Evolutionary conservation across 2,329 filamentous ascomycete species (phyloP).

Genomic region (Diaporthe citri): DNA sequence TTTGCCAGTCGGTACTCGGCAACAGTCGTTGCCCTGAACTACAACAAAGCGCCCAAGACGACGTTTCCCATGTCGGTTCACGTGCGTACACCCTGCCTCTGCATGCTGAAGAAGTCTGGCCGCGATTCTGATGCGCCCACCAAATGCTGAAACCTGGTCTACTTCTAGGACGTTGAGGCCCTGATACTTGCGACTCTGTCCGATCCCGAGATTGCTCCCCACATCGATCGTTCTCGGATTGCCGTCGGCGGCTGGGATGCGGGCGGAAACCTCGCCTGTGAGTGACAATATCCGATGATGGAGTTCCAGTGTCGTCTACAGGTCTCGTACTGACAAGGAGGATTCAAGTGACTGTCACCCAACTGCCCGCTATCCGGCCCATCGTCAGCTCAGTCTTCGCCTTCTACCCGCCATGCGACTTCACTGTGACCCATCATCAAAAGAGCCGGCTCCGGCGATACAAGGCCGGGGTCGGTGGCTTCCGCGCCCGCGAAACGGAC

Average conservation of each 20-base stretch:
- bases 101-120: too few species aligned
- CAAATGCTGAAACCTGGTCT: not conserved
- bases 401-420: constrained; percentile 33
- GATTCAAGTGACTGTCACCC: constrained; percentile 10
- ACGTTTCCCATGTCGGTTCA: constrained; percentile 29
- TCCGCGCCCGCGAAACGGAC: constrained; percentile 35
- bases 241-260: constrained; percentile 32
- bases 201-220: constrained; percentile 26
- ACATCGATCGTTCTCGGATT: constrained; percentile 26
- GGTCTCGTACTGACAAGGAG: not conserved
- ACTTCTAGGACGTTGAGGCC: constrained; percentile 19
- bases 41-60: constrained; percentile 34
- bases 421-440: constrained; percentile 27
- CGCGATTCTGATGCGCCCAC: not conserved
- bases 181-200: constrained; percentile 19
- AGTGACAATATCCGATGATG: not conserved
- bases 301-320: rapidly evolving
- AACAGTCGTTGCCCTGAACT: constrained; percentile 31
- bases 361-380: constrained; percentile 27
- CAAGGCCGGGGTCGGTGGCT: constrained; percentile 32
- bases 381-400: constrained; percentile 36
- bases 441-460: constrained; percentile 30
- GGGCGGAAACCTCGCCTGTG: constrained; percentile 29
- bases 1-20: constrained; percentile 28
- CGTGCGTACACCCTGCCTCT: not conserved